Conservation (phyloP, 1,284 basidiomycete species). For the Ceratobasidium sp. region DNA sequence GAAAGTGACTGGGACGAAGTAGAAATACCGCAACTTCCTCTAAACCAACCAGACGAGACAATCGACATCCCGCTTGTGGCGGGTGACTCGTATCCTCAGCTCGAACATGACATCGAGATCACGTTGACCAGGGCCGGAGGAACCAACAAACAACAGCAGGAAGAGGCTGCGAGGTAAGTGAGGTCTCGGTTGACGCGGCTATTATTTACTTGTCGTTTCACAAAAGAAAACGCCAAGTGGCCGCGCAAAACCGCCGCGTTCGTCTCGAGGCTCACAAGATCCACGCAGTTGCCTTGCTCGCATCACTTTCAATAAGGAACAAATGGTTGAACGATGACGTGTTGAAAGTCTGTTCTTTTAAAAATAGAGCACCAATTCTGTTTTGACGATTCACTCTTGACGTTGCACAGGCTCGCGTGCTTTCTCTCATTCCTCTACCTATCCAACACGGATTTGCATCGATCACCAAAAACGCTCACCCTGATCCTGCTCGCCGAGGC, state of each 20-base stretch:
- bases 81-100: constrained; percentile 5
- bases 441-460: constrained; percentile 79
- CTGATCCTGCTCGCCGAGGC: constrained; percentile 79
- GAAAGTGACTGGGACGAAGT: constrained; percentile 37
- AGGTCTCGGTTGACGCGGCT: constrained; percentile 43
- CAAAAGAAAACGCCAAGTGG: constrained; percentile 34
- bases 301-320: constrained; percentile 80
- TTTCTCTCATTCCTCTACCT: constrained; percentile 81
- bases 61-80: constrained; percentile 31
- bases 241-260: constrained; percentile 65
- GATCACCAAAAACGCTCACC: constrained; percentile 84
- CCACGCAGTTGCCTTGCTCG: constrained; percentile 81
- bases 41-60: not conserved
- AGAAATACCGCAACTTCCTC: constrained; percentile 21
- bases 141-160: constrained; percentile 20
- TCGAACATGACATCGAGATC: constrained; percentile 36
- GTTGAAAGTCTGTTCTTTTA: constrained; percentile 73
- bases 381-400: no score
- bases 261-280: constrained; percentile 86
- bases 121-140: constrained; percentile 27
- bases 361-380: no score
- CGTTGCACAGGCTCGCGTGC: constrained; percentile 82
- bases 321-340: constrained; percentile 83
- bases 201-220: constrained; percentile 33
- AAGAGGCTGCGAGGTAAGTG: constrained; percentile 11